These are phyloP conservation scores for Arabidopsis hybrid DNA, from an alignment of 441 rosid species.

Conservation along the genomic window DNA sequence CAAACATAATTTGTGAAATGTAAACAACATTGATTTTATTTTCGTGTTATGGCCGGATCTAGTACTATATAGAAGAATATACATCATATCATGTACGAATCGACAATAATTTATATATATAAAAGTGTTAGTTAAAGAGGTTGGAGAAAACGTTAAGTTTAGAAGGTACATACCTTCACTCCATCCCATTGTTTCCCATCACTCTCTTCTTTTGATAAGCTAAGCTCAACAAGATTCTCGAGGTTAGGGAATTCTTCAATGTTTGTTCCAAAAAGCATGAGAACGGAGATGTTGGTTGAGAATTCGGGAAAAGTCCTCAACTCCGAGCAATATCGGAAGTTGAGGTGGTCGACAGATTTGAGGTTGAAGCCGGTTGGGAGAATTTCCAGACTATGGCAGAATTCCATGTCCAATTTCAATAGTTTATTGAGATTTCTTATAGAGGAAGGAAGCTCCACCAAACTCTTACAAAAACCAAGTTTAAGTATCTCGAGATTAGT, in stretches of 20 bases:
- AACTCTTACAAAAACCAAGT: not conserved
- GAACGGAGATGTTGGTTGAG: not conserved
- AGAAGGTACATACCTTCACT: not conserved
- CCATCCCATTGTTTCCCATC: not conserved
- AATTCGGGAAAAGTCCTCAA: not conserved
- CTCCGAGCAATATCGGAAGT: not conserved
- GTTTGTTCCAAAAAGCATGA: not conserved
- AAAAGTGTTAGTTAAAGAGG: not conserved
- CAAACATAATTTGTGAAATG: too few species aligned
- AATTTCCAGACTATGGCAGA: not conserved
- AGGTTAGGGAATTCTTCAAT: not conserved
- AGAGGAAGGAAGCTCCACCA: not conserved
- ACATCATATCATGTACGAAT: too few species aligned
- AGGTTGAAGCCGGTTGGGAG: not conserved
- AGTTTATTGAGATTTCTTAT: not conserved
- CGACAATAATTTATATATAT: not conserved
- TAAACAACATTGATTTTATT: too few species aligned
- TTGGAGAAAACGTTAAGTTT: not conserved
- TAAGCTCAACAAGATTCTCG: not conserved
- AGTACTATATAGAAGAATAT: too few species aligned
- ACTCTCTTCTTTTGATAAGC: fast-evolving
- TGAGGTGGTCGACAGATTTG: not conserved
- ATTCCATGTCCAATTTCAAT: not conserved
- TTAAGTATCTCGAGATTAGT: not conserved
- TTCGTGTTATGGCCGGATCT: too few species aligned